Evolutionary conservation across 306 rosid species (phyloP).

Genomic region (Senna tora): DNA sequence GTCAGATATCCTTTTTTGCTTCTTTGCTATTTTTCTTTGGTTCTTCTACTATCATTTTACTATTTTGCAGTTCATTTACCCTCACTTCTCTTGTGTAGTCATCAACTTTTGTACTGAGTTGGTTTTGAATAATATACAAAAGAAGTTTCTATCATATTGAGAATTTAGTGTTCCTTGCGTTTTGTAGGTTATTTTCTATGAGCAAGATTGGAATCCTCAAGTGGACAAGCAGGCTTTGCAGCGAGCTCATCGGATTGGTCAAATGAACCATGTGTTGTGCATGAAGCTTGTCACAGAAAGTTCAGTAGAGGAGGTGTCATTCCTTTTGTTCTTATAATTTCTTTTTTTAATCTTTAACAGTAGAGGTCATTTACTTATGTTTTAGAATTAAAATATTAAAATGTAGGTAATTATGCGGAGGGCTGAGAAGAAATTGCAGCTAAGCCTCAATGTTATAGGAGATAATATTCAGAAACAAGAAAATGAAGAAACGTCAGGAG

Average conservation of each 20-base stretch:
- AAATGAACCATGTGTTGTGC: conserved; percentile 75
- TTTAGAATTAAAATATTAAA: conserved; percentile 38
- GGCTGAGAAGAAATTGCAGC: conserved; percentile 85
- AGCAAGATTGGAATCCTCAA: conserved; percentile 99
- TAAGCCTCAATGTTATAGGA: conserved; percentile 79
- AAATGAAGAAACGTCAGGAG: conserved; percentile 50
- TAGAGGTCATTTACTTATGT: conserved; percentile 13
- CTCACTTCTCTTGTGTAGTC: no score
- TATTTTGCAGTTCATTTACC: no score
- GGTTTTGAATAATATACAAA: no score
- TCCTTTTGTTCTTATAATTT: conserved; percentile 12
- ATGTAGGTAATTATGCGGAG: conserved; percentile 87
- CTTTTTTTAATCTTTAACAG: conserved; percentile 10
- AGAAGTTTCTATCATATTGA: neutral
- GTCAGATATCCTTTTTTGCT: no score
- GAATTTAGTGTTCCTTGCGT: conserved; percentile 30
- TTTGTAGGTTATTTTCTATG: conserved; percentile 85
- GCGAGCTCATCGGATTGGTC: conserved; percentile 96
- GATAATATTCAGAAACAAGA: conserved; percentile 58
- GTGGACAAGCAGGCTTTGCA: conserved; percentile 96
- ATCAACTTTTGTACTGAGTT: no score
- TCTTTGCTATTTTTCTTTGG: no score
- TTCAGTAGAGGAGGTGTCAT: conserved; percentile 85
- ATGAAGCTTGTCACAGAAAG: conserved; percentile 72
- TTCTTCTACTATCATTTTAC: no score